Evolutionary conservation across 2,329 filamentous ascomycete genomes (phyloP), one percentile per base, ranked within the genome.

Genomic region (Didymella sp.): DNA sequence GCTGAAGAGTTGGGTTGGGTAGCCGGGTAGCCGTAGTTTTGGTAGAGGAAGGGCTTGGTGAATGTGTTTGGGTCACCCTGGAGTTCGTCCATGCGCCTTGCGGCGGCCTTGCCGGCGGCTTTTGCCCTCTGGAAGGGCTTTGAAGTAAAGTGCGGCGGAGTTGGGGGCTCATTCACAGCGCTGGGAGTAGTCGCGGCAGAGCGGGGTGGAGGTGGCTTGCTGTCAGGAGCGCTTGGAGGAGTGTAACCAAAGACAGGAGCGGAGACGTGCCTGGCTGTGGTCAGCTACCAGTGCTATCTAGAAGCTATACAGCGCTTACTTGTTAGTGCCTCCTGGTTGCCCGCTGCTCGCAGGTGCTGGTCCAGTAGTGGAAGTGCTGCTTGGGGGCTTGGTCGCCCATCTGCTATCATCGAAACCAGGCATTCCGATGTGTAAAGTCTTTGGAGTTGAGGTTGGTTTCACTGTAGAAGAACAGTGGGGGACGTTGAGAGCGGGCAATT

Each of bases 31-130:
- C 31, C 44, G 31, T 38, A 38, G 7, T 47, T 38, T n/a, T 37
- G 44, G 31, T 47, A 38, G 31, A 47, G 31, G 9, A 37, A 12
- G 5, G 21, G 7, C 22, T 38, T 38, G n/a, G 8, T 27, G 30
- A 27, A 19, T n/a, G 24, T 27, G 17, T 12, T 17, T 19, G 22
- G 12, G 22, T 24, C 44, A 37, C 31, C 31, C 17, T 47, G 46
- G 25, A 49, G 35, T 17, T 49, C 46, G 8, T 40, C 33, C 33
- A 48, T 48, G 33, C 45, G 45, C 24, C 30, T 28, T 9, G 33
- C 33, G 13, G 45, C 45, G 17, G 45, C 22, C 19, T 40, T 40
- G 5, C 45, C 45, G 13, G 33, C 33, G 2, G 19, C 25, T 11
- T 49, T 25, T 11, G 35, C 25, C 25, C 13, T 22, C 4, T 3